Evolutionary conservation across 2,329 filamentous ascomycete genomes (phyloP).

Genomic region (Didymella glomerata): DNA sequence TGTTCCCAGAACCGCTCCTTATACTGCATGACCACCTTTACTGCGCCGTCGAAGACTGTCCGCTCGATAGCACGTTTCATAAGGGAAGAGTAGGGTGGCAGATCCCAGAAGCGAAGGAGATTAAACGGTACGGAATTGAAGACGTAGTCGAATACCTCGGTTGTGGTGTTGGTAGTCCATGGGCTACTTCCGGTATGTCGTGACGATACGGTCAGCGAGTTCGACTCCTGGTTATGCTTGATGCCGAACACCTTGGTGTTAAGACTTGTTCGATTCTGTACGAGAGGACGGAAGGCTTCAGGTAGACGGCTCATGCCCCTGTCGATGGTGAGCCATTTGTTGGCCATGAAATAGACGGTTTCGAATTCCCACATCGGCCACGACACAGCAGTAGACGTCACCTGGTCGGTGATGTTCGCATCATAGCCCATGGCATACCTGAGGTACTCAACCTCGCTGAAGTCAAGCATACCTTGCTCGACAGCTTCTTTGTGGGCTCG

Average conservation of each 20-base stretch:
- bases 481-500: slow-evolving; percentile 61
- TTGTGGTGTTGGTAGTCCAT: slow-evolving; percentile 51
- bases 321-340: slow-evolving; percentile 68
- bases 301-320: slow-evolving; percentile 65
- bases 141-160: slow-evolving; percentile 67
- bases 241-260: slow-evolving; percentile 64
- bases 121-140: slow-evolving; percentile 69
- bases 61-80: slow-evolving; percentile 55
- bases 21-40: slow-evolving; percentile 70
- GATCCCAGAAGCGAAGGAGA: slow-evolving; percentile 66
- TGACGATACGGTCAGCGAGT: slow-evolving; percentile 66
- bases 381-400: slow-evolving; percentile 40
- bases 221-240: slow-evolving; percentile 56
- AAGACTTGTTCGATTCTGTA: slow-evolving; percentile 63
- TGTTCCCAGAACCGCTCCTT: slow-evolving; percentile 66
- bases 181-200: slow-evolving; percentile 50
- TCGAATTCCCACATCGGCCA: slow-evolving; percentile 61
- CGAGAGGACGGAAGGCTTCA: slow-evolving; percentile 66
- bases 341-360: slow-evolving; percentile 64
- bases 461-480: slow-evolving; percentile 64
- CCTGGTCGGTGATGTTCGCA: slow-evolving; percentile 60
- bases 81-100: slow-evolving; percentile 60
- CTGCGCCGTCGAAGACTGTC: slow-evolving; percentile 56
- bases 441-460: slow-evolving; percentile 69
- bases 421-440: slow-evolving; percentile 63